Conservation (phyloP, 1,284 basidiomycete species). For the Stereum hirsutum region DNA sequence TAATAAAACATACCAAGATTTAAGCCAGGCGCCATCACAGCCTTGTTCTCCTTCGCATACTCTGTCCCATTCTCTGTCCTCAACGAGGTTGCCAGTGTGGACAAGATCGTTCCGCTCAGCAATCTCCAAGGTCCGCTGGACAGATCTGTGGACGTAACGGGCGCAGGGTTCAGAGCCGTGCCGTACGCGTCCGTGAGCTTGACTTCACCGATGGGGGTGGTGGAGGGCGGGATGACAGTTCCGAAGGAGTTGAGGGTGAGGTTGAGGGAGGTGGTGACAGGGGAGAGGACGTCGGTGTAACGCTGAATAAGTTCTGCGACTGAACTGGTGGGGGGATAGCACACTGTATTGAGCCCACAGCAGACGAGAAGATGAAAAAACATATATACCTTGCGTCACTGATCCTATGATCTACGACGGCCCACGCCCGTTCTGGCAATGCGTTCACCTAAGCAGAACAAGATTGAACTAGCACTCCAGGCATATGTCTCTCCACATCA, state of each 20-base stretch:
- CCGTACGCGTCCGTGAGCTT: slow-evolving; percentile 33
- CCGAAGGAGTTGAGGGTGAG: slow-evolving; percentile 38
- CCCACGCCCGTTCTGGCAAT: slow-evolving; percentile 43
- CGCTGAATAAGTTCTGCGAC: slow-evolving; percentile 31
- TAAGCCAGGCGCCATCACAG: slow-evolving; percentile 26
- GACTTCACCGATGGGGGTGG: slow-evolving; percentile 25
- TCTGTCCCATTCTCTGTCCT: no score
- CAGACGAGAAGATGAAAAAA: background rate
- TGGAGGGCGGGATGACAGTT: slow-evolving; percentile 16
- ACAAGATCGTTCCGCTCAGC: slow-evolving; percentile 40
- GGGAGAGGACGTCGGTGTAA: slow-evolving; percentile 29
- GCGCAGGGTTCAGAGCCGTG: slow-evolving; percentile 43
- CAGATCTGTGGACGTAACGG: slow-evolving; percentile 35
- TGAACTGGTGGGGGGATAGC: slow-evolving; percentile 22
- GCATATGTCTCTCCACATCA: no score
- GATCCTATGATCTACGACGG: slow-evolving; percentile 45
- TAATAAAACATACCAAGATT: slow-evolving; percentile 2
- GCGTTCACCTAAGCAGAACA: no score
- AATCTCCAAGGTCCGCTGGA: slow-evolving; percentile 36
- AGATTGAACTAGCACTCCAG: no score
- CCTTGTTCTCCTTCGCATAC: slow-evolving; percentile 2
- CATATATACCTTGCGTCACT: slow-evolving; percentile 30
- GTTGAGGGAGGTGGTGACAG: slow-evolving; percentile 34
- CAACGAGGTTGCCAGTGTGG: slow-evolving; percentile 24
- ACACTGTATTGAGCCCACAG: slow-evolving; percentile 1